phyloP scores from a whole-genome alignment of 371 early-diverging fungal genomes.

The Nematocida sp. region DNA sequence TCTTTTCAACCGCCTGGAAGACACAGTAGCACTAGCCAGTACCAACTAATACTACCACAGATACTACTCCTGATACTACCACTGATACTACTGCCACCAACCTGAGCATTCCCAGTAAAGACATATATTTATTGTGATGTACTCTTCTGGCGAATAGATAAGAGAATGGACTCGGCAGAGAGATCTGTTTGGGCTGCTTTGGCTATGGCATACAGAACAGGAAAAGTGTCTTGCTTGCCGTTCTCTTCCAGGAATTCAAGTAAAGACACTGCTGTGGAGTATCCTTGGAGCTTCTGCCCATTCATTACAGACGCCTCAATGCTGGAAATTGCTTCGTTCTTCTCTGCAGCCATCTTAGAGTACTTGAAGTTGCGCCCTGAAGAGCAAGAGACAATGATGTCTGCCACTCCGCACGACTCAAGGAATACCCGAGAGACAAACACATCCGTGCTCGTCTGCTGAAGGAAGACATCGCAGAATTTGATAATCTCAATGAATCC shows the following conservation, averaged over 20 bases:
- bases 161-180: slow-evolving; percentile 4
- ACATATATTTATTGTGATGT: too few species aligned
- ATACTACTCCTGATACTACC: too few species aligned
- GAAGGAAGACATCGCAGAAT: slow-evolving; percentile 74
- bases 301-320: slow-evolving; percentile 79
- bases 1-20: background rate
- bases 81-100: too few species aligned
- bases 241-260: slow-evolving; percentile 69
- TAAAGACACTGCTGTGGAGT: slow-evolving; percentile 78
- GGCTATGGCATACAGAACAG: slow-evolving; percentile 51
- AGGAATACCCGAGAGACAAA: slow-evolving; percentile 70
- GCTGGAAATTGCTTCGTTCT: slow-evolving; percentile 69
- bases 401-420: slow-evolving; percentile 82
- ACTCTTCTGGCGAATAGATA: background rate
- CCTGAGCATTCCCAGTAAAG: too few species aligned
- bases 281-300: slow-evolving; percentile 94
- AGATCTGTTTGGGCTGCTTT: background rate
- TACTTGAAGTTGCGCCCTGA: slow-evolving; percentile 88
- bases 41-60: too few species aligned
- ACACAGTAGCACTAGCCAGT: background rate
- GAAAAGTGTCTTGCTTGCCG: slow-evolving; percentile 46
- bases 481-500: slow-evolving; percentile 88
- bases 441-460: slow-evolving; percentile 69
- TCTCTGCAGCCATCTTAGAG: slow-evolving; percentile 62
- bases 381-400: slow-evolving; percentile 82